Percentiles rank a stretch among this genome's conserved stretches.
Evolutionary conservation across 2,329 filamentous ascomycete genomes (phyloP).

Genomic region (Plectosphaerella cucumerina): DNA sequence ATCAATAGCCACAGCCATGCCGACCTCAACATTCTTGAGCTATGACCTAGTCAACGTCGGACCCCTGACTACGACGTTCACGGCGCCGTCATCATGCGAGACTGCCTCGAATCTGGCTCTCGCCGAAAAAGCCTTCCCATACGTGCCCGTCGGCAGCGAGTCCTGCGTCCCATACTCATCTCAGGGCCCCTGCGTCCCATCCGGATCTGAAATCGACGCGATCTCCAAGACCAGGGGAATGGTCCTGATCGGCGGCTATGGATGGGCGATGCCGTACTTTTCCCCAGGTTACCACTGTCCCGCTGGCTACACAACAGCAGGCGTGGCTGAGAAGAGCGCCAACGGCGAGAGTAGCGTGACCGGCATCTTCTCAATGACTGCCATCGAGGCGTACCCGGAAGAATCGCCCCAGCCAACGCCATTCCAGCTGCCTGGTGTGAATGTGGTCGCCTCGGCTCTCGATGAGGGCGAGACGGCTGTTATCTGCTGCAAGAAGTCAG

Average conservation of each 20-base stretch:
- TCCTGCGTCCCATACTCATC: background rate
- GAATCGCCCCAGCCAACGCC: background rate
- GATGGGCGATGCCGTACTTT: background rate
- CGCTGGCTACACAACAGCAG: background rate
- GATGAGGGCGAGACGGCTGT: background rate
- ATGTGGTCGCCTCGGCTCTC: background rate
- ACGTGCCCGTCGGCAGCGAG: background rate
- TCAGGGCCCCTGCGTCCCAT: background rate
- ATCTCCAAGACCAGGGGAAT: background rate
- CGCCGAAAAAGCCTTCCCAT: background rate
- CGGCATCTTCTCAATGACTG: background rate
- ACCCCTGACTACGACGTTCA: background rate
- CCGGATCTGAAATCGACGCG: background rate
- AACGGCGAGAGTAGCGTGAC: background rate
- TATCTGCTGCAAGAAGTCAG: background rate
- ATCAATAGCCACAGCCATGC: conserved; percentile 27
- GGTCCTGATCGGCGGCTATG: background rate
- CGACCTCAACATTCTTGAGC: background rate
- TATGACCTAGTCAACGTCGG: background rate
- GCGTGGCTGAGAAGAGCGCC: background rate
- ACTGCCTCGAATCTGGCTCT: background rate
- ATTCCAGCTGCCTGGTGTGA: background rate
- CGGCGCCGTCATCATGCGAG: background rate
- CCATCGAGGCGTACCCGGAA: background rate
- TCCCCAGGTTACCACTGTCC: background rate